Evolutionary conservation across 208 protist genomes (phyloP), one percentile per base, ranked within the genome.

Genomic region (Leishmania braziliensis): DNA sequence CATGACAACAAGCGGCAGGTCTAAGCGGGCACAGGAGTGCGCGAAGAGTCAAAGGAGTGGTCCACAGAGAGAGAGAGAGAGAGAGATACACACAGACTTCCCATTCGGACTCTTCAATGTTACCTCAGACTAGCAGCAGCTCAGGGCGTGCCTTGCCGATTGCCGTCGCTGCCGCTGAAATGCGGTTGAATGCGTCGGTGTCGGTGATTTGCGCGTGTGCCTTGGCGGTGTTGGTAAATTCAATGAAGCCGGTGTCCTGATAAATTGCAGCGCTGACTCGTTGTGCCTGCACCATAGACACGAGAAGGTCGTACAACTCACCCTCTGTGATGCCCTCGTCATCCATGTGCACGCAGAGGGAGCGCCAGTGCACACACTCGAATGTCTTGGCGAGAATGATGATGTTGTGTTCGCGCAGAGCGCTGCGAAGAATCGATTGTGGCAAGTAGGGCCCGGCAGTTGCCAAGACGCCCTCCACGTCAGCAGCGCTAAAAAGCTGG

Each of bases 391-490:
- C 62, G 26, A 85, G 77, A n/a, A 85, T 46, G 26, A 82, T 5
- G n/a, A 85, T 75, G 73, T 85, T 85, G 77, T 85, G 82, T 60
- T 85, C 82, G 2, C 82, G 82, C 26, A 85, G 39, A 5, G 82
- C 82, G 62, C 46, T 26, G 26, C 77, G 77, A 18, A 85, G 72
- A n/a, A 70, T 54, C 10, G 9, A 23, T 10, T 14, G 20, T 1
- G 82, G 65, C 58, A 79, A 1, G 54, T 66, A 66, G 0, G 29
- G 23, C 0, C 33, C 60, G 10, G 73, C 58, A 1, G 73, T 70
- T 33, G 56, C 43, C 77, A 82, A 5, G 2, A 70, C 53, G 4
- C 39, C 50, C 8, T 69, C 77, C 9, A 58, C 29, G 77, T 81
- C 82, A 6, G 65, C 58, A 0, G 82, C 77, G 18, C 56, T 48